Evolutionary conservation across 2,329 filamentous ascomycete genomes (phyloP).

Genomic region (Fonsecaea multimorphosa): DNA sequence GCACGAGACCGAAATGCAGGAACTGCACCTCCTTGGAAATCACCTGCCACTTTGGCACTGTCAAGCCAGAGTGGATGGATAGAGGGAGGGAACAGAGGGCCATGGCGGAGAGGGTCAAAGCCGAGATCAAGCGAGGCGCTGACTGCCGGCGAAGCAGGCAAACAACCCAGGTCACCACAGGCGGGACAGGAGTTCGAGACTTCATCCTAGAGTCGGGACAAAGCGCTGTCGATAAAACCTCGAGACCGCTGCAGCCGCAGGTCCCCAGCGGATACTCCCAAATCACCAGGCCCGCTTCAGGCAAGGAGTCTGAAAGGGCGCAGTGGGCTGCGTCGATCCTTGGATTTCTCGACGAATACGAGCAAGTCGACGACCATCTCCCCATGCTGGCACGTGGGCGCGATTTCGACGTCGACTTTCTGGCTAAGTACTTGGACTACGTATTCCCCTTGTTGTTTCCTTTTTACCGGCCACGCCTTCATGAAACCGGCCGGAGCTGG

Average conservation of each 20-base stretch:
- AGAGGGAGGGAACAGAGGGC: constrained; percentile 56
- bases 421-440: constrained; percentile 67
- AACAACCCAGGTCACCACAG: constrained; percentile 22
- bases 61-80: constrained; percentile 66
- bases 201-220: constrained; percentile 10
- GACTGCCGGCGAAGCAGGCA: constrained; percentile 47
- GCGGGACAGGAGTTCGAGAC: constrained; percentile 11
- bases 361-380: constrained; percentile 26
- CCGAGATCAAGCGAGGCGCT: constrained; percentile 62
- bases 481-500: constrained; percentile 66
- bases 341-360: constrained; percentile 15
- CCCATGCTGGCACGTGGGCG: constrained; percentile 10
- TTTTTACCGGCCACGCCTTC: constrained; percentile 63
- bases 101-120: constrained; percentile 61
- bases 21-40: constrained; percentile 61
- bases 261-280: neutral
- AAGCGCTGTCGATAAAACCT: neutral
- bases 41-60: constrained; percentile 59
- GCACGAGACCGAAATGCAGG: constrained; percentile 59
- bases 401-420: constrained; percentile 44
- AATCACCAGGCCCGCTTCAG: neutral
- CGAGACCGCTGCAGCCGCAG: neutral
- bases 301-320: neutral
- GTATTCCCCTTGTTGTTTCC: constrained; percentile 68
- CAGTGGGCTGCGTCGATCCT: constrained; percentile 8